Evolutionary conservation across 78 protist species (phyloP), one percentile per base, ranked within the genome.

Genomic region (Dictyostelium discoideum): DNA sequence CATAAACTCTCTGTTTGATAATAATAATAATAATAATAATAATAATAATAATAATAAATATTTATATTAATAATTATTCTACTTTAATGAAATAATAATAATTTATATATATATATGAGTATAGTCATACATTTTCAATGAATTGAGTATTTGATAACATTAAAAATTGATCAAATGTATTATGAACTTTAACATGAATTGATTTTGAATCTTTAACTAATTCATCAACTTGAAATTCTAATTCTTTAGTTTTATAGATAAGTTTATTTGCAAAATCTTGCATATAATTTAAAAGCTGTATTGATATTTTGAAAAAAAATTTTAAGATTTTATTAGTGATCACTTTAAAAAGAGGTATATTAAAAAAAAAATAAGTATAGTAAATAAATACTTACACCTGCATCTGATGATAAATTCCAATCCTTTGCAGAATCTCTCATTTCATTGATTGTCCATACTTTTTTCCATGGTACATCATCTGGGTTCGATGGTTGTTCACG

Each of bases 91-190:
- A 32, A 73, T 24, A 72, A 73, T 24, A 72, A 40, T 42, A 7
- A 18, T 46, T 3, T 24, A 3, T n/a, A 67, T 6, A 16, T 77
- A n/a, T 60, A 0, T 44, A 14, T 26, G 2, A 39, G n/a, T 50
- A 50, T 50, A 65, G 87, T 22, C 65, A 54, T 67, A 97, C 98
- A 80, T 97, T 97, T 82, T 97, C 98, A 44, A 97, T 95, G 72
- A 95, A 97, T 77, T 97, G 98, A 37, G 96, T 72, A 86, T 97
- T 93, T 48, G 98, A 90, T n/a, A 97, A 85, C 98, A 95, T 86
- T 29, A 94, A 67, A 24, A 97, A 97, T 74, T 94, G 92, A 81
- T 97, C 96, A 83, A 97, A 97, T 39, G 96, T 94, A 69, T 97
- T 97, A 92, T 97, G 95, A 26, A 94, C 90, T 54, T 57, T 89